A percentile compares a stretch with the other conserved stretches of the same genome.
Conservation (phyloP, 2,329 filamentous ascomycete species). For the Fusarium sarcochroum region DNA sequence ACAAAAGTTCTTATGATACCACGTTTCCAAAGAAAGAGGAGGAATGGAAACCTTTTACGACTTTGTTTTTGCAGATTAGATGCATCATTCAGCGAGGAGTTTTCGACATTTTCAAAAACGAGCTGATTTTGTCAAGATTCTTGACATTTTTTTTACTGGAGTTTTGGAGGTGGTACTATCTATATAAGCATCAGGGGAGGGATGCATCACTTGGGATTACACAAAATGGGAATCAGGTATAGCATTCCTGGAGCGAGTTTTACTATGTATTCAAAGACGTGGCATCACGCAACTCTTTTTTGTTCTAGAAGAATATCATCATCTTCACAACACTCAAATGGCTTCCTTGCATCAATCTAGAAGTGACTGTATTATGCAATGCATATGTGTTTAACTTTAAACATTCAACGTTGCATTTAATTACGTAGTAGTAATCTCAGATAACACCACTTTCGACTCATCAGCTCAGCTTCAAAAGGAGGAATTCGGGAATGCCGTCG, state of each 20-base stretch:
- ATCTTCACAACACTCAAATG: conserved; percentile 19
- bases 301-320: conserved; percentile 22
- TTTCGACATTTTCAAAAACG: conserved; percentile 37
- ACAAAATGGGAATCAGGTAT: conserved; percentile 28
- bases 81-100: conserved; percentile 46
- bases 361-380: background rate
- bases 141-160: conserved; percentile 23
- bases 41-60: conserved; percentile 35
- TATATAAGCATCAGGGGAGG: conserved; percentile 11
- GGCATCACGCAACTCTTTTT: conserved; percentile 17
- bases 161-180: conserved; percentile 18
- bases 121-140: conserved; percentile 17
- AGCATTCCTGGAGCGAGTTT: conserved; percentile 27
- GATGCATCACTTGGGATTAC: conserved; percentile 19
- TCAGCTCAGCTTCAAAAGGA: conserved; percentile 2
- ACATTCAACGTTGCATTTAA: background rate
- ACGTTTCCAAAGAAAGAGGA: conserved; percentile 30
- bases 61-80: conserved; percentile 24
- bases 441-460: conserved; percentile 35
- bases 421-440: conserved; percentile 7
- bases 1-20: conserved; percentile 36
- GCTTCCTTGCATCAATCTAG: background rate
- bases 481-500: conserved; percentile 24
- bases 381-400: background rate
- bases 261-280: conserved; percentile 33